Conservation (phyloP, 345 rosid genomes). For the Noccaea caerulescens region DNA sequence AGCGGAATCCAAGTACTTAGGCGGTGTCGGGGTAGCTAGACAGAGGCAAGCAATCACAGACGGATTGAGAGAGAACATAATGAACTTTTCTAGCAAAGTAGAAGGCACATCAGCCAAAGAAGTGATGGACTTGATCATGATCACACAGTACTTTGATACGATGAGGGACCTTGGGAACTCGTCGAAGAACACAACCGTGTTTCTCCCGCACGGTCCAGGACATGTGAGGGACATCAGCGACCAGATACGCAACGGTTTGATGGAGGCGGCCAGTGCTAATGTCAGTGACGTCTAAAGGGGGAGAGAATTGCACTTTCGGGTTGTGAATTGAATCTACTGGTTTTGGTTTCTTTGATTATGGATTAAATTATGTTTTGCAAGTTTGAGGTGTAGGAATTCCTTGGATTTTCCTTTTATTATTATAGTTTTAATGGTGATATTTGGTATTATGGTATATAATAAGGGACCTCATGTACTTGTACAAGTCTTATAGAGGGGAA, state of each 20-base stretch:
- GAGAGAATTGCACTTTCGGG: background rate
- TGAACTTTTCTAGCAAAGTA: conserved; percentile 90
- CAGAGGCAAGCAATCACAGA: conserved; percentile 98
- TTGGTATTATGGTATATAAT: conserved; percentile 21
- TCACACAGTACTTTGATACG: conserved; percentile 96
- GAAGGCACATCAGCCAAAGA: conserved; percentile 91
- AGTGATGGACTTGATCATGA: conserved; percentile 96
- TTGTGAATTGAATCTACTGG: conserved; percentile 12
- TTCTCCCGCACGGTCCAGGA: conserved; percentile 97
- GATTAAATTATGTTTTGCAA: conserved; percentile 4
- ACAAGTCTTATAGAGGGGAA: background rate
- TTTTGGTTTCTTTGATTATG: conserved; percentile 10
- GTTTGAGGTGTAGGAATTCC: background rate
- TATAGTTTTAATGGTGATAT: background rate
- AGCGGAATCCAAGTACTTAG: conserved; percentile 92
- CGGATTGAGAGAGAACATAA: conserved; percentile 93
- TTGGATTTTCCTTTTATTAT: background rate
- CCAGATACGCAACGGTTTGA: conserved; percentile 88
- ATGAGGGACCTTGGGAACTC: conserved; percentile 90
- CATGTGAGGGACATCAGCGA: conserved; percentile 85
- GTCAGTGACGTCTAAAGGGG: conserved; percentile 26
- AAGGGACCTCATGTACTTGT: conserved; percentile 9
- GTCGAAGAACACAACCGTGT: conserved; percentile 91
- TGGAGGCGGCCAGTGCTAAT: conserved; percentile 77
- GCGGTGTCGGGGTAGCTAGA: conserved; percentile 96